Evolutionary conservation across 2,329 filamentous ascomycete genomes (phyloP), one percentile per base, ranked within the genome.

Genomic region (Graphilbum fragrans): DNA sequence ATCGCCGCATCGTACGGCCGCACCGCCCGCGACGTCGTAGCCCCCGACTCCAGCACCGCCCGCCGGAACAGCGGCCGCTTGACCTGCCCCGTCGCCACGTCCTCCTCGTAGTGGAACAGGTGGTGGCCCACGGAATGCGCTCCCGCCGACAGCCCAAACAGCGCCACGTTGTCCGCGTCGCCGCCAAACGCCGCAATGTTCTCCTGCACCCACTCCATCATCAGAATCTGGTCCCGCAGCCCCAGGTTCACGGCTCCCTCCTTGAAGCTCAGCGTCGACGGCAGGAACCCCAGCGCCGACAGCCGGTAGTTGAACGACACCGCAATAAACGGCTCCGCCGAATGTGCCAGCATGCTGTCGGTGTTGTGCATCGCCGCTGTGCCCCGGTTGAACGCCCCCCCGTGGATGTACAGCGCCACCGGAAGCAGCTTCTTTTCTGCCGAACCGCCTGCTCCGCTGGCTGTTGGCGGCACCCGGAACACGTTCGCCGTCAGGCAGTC

Each of bases 401-500:
- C 65, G 47, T 77, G 66, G 37, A 78, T 73, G 71, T 73, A 78
- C 0, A 78, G 63, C 6, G 62, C 64, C 8, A 79, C 69, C 0
- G 75, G 75, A 3, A 55, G 41, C 32, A 36, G 32, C 20, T 22
- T 3, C n/a, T 11, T 4, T 10, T 25, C 25, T 6, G 37, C 8
- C 16, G 12, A 7, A 27, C 23, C 23, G 7, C 7, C 23, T 27
- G 23, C 7, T 7, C 7, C 23, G 7, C 38, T 27, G 4, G 54
- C 52, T 14, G 51, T 47, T 25, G 55, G 46, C 14, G 60, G 54
- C 0, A 73, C 72, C 3, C 76, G 65, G 22, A 81, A 60, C 9
- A 82, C 63, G 49, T 79, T 80, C 46, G 80, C 57, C 39, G 72
- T 75, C 3, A 80, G 61, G 46, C 77, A 80, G 49, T 78, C 70